A percentile compares a stretch with the other conserved stretches of the same genome.
Conservation (phyloP, 352 stramenopile species). For the Paralagenidium karlingii region DNA sequence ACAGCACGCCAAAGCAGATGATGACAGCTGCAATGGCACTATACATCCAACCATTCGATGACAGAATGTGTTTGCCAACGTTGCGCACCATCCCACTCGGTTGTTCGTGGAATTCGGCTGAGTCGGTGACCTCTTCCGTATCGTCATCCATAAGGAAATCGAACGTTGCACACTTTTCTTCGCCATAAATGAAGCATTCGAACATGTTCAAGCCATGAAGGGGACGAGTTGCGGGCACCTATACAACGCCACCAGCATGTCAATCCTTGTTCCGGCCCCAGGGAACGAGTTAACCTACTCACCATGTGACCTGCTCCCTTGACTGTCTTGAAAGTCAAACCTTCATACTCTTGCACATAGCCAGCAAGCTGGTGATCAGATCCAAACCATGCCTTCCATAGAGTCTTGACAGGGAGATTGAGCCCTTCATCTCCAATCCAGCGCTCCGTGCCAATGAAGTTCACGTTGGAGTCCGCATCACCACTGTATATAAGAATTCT, state of each 20-base stretch:
- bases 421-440: conserved; percentile 50
- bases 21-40: no score
- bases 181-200: conserved; percentile 7
- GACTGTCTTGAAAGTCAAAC: conserved; percentile 82
- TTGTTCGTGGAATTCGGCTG: no score
- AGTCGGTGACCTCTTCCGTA: no score
- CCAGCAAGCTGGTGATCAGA: conserved; percentile 66
- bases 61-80: no score
- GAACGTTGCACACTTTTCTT: conserved; percentile 26
- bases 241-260: no score
- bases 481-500: conserved; percentile 54
- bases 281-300: no score
- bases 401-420: conserved; percentile 17
- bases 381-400: conserved; percentile 40
- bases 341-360: conserved; percentile 71
- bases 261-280: no score
- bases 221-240: conserved; percentile 15
- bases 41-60: no score
- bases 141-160: conserved; percentile 30
- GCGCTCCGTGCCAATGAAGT: conserved; percentile 51
- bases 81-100: no score
- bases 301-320: conserved; percentile 86
- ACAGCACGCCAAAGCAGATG: no score
- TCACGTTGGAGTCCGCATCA: conserved; percentile 55
- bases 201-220: conserved; percentile 11